These are phyloP conservation scores for Myotisia sp. DNA, from an alignment of 2,329 filamentous ascomycete species.

Conservation along the genomic window DNA sequence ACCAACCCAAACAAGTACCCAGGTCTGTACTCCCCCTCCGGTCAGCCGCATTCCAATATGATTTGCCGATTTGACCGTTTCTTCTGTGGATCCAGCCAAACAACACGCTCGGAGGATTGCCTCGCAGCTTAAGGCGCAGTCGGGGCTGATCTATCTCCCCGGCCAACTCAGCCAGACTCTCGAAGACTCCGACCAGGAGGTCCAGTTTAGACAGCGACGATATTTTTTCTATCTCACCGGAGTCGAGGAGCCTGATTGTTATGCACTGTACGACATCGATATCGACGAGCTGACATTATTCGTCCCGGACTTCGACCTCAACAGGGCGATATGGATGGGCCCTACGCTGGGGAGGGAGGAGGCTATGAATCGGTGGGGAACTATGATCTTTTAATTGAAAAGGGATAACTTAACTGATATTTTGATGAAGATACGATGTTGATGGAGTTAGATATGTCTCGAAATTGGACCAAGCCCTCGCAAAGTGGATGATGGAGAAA, in stretches of 20 bases:
- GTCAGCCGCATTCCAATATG: not conserved
- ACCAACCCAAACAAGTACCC: constrained; percentile 28
- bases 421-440: constrained; percentile 44
- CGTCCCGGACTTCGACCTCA: constrained; percentile 54
- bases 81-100: constrained; percentile 27
- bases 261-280: constrained; percentile 43
- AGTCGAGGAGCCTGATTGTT: constrained; percentile 40
- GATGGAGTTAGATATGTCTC: constrained; percentile 52
- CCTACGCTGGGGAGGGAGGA: constrained; percentile 37
- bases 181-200: constrained; percentile 44
- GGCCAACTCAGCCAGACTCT: constrained; percentile 37
- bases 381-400: not conserved
- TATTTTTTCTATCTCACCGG: constrained; percentile 50
- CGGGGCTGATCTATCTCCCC: constrained; percentile 43
- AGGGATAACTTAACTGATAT: not conserved
- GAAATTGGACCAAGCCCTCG: constrained; percentile 38
- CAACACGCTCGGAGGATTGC: constrained; percentile 36
- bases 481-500: too few relatives aligned
- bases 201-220: constrained; percentile 43
- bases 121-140: constrained; percentile 23
- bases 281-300: constrained; percentile 55
- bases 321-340: constrained; percentile 29
- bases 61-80: not conserved
- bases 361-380: constrained; percentile 36
- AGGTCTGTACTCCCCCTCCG: constrained; percentile 17